A percentile compares a stretch with the other conserved stretches of the same genome.
Evolutionary conservation across 116 monocot species (phyloP).

Genomic region (Cymodocea nodosa): DNA sequence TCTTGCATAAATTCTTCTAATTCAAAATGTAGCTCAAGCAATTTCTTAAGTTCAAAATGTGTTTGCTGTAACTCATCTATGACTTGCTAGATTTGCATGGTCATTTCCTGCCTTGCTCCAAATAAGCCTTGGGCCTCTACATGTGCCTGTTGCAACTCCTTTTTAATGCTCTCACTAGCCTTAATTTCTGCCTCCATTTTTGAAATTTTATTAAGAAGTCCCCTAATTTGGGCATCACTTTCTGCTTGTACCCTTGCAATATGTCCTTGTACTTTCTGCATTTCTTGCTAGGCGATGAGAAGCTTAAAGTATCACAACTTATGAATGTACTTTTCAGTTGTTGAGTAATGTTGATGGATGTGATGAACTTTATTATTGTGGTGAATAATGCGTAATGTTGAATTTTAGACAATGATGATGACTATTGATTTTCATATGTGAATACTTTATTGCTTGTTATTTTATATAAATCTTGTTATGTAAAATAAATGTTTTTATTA

Average conservation of each 20-base stretch:
- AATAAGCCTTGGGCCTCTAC: conserved; percentile 50
- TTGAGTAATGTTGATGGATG: too few relatives aligned
- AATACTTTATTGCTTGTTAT: too few relatives aligned
- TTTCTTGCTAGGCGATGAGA: conserved; percentile 41
- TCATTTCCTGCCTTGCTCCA: conserved; percentile 43
- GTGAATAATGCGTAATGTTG: too few relatives aligned
- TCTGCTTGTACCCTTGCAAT: conserved; percentile 32
- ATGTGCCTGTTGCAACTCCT: conserved; percentile 62
- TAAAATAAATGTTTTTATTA: too few relatives aligned
- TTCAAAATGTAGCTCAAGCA: conserved; percentile 48
- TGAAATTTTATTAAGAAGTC: conserved; percentile 50
- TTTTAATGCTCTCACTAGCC: conserved; percentile 41
- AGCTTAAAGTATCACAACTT: too few relatives aligned
- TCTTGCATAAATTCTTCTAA: conserved; percentile 65
- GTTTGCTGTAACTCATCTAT: conserved; percentile 40
- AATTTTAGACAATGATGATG: too few relatives aligned
- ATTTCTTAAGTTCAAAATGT: conserved; percentile 27
- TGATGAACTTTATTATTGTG: too few relatives aligned
- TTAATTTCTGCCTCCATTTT: conserved; percentile 54
- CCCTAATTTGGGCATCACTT: conserved; percentile 49
- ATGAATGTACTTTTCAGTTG: too few relatives aligned
- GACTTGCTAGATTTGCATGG: conserved; percentile 30
- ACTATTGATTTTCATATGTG: too few relatives aligned
- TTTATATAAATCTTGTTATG: too few relatives aligned
- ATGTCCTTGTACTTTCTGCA: conserved; percentile 50